phyloP scores from a whole-genome alignment of 2,329 filamentous ascomycete genomes.

The Arthrobotrys iridis region DNA sequence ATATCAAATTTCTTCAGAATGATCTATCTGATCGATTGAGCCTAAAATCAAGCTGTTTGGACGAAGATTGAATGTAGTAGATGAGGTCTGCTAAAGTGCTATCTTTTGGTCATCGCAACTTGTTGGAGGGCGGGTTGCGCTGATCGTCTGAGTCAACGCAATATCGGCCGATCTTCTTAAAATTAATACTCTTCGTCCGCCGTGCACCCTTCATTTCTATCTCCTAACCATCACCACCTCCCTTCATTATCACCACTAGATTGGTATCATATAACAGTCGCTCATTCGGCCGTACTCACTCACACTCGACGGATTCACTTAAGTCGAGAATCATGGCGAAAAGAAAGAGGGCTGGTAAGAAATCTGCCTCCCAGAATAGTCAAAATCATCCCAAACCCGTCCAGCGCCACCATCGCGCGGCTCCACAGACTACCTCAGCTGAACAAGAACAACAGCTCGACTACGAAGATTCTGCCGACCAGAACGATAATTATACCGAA shows the following conservation, averaged over 20 bases:
- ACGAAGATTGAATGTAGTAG: neutral
- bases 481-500: conserved; percentile 2
- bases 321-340: conserved; percentile 33
- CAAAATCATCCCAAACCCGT: conserved; percentile 7
- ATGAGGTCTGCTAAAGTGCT: neutral
- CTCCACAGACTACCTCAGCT: conserved; percentile 30
- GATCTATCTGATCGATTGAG: neutral
- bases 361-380: conserved; percentile 32
- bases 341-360: conserved; percentile 54
- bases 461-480: conserved; percentile 13
- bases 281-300: neutral
- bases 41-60: neutral
- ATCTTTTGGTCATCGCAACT: neutral
- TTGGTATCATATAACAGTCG: neutral
- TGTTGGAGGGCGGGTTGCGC: neutral
- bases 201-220: neutral
- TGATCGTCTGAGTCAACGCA: neutral
- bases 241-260: neutral
- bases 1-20: neutral
- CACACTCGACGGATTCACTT: neutral
- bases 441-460: conserved; percentile 46
- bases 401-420: neutral
- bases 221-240: neutral
- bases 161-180: neutral
- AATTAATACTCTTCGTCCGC: neutral